A percentile compares a stretch with the other conserved stretches of the same genome.
phyloP scores from a whole-genome alignment of 108 stramenopile genomes.

The Cyclotella baltica region DNA sequence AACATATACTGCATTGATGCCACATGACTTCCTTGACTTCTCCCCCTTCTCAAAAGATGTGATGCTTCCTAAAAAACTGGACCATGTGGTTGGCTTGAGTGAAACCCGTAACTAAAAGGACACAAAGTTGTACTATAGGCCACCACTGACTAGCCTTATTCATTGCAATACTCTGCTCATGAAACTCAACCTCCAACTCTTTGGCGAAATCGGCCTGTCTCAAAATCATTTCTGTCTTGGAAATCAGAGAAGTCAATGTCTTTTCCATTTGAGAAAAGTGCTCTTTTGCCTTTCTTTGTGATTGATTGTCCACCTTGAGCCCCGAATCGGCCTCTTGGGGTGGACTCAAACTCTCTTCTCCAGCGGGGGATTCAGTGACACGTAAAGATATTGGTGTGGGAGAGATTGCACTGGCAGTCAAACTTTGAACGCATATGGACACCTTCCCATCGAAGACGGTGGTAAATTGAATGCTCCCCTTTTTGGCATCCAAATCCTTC shows the following conservation, averaged over 20 bases:
- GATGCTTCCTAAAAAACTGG: slow-evolving; percentile 76
- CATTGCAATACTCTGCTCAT: slow-evolving; percentile 77
- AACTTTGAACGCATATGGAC: slow-evolving; percentile 51
- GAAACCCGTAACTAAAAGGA: slow-evolving; percentile 81
- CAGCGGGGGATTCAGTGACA: slow-evolving; percentile 36
- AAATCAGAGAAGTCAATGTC: slow-evolving; percentile 58
- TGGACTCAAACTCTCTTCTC: slow-evolving; percentile 49
- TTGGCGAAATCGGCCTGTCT: slow-evolving; percentile 77
- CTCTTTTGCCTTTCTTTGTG: slow-evolving; percentile 46
- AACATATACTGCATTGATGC: too few relatives aligned
- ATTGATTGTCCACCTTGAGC: slow-evolving; percentile 38
- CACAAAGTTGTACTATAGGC: slow-evolving; percentile 84
- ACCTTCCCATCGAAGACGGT: slow-evolving; percentile 53
- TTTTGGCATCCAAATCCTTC: slow-evolving; percentile 47
- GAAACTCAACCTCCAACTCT: slow-evolving; percentile 78
- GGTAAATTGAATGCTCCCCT: slow-evolving; percentile 50
- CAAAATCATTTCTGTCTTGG: slow-evolving; percentile 68
- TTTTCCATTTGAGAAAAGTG: slow-evolving; percentile 79
- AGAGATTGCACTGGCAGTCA: slow-evolving; percentile 39
- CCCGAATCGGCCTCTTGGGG: slow-evolving; percentile 14
- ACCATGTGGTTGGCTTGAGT: slow-evolving; percentile 87
- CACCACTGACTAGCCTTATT: slow-evolving; percentile 82
- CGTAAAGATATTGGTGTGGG: slow-evolving; percentile 41
- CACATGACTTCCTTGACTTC: too few relatives aligned
- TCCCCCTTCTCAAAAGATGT: slow-evolving; percentile 79